A percentile compares a stretch with the other conserved stretches of the same genome.
These are phyloP conservation scores for Takashimella tepidaria DNA, from an alignment of 1,284 basidiomycete genomes.

Conservation along the genomic window DNA sequence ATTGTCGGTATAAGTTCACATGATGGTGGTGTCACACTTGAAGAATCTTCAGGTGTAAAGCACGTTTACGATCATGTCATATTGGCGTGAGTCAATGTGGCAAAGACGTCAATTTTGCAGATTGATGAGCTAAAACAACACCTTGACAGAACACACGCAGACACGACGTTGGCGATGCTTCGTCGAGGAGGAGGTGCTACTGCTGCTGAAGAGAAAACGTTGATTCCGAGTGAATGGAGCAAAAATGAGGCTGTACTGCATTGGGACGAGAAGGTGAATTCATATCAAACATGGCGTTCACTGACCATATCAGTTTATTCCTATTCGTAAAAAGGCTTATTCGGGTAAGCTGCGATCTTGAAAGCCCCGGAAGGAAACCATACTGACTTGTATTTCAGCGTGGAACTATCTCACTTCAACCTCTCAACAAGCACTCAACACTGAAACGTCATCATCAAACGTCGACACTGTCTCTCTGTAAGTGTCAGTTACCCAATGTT, in stretches of 20 bases:
- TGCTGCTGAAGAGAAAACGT: constrained; percentile 56
- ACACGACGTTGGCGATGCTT: constrained; percentile 60
- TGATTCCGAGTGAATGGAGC: constrained; percentile 63
- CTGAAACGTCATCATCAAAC: constrained; percentile 50
- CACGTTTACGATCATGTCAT: constrained; percentile 68
- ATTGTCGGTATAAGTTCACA: constrained; percentile 46
- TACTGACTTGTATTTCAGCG: constrained; percentile 14
- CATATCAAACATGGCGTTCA: too few species aligned
- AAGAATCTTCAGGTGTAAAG: constrained; percentile 33
- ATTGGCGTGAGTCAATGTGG: constrained; percentile 56
- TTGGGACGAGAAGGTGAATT: constrained; percentile 55
- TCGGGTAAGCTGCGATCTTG: constrained; percentile 48
- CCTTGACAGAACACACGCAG: constrained; percentile 60
- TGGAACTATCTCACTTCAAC: constrained; percentile 69
- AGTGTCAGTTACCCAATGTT: constrained; percentile 47
- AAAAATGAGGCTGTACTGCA: constrained; percentile 67
- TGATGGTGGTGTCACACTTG: constrained; percentile 31
- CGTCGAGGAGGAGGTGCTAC: constrained; percentile 55
- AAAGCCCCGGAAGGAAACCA: too few species aligned
- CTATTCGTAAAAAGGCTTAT: constrained; percentile 58
- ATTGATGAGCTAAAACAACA: background rate
- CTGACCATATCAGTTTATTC: constrained; percentile 57
- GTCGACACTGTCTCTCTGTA: constrained; percentile 62
- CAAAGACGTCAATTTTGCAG: background rate
- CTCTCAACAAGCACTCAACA: constrained; percentile 42